Evolutionary conservation across 2,329 filamentous ascomycete genomes (phyloP), one percentile per base, ranked within the genome.

Genomic region (Botrytis hyacinthi): DNA sequence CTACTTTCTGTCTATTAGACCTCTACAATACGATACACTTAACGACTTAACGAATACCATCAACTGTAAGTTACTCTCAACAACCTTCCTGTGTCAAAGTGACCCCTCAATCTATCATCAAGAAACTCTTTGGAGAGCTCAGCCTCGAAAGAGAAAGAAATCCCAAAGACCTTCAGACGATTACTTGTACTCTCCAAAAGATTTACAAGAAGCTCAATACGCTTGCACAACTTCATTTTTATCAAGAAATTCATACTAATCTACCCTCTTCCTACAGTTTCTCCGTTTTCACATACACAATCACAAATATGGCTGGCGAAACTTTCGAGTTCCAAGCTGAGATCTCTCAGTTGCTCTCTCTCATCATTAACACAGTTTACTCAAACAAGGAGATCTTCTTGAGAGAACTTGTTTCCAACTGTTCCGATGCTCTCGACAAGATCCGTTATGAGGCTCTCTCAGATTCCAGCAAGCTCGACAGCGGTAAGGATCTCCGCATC

Each of bases 281-380:
- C 42, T 40, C 67, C 75, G 66, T 75, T 69, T 62, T 46, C 54
- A 73, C 67, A 68, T 67, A 70, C 35, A 75, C 72, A 76, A 76
- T 83, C 85, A 82, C 83, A 86, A 93, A 84, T 84, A 97, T 97
- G 93, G 86, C 94, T 85, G 81, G 79, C 79, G 95, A 98, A 89
- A 98, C 95, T 80, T 99, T 99, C 88, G 95, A 98, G 92, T 99
- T 98, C 89, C 96, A 99, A 92, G 96, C 96, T 92, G 96, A 99
- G 93, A 99, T 99, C 84, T 98, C 95, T 93, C 96, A 99, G 93
- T 93, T 99, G 79, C 93, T 99, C 84, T 94, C 92, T 80, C 93
- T 99, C 84, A 99, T 99, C 87, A 99, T 99, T 91, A 99, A 99
- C 93, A 98, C 96, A 79, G 96, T 99, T 88, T 99, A 98, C 90